Conservation (phyloP, 176 grass and related monocot genomes). For the Rhipidocladum racemiflorum region DNA sequence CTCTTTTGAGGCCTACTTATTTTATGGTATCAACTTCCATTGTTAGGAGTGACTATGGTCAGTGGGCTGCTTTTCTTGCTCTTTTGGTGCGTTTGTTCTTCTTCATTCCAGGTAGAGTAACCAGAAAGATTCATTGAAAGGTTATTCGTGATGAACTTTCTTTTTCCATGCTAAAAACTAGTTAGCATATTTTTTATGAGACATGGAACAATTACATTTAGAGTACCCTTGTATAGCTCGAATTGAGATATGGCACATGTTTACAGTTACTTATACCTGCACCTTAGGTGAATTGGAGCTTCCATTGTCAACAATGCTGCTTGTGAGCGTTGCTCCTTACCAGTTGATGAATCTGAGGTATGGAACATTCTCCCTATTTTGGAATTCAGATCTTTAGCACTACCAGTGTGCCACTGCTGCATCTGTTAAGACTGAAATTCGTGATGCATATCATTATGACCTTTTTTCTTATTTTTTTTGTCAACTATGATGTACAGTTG, state of each 20-base stretch:
- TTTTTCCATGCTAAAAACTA: background rate
- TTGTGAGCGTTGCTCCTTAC: constrained; percentile 69
- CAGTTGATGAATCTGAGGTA: constrained; percentile 75
- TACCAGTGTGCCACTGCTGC: background rate
- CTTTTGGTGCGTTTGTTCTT: constrained; percentile 84
- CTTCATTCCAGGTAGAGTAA: constrained; percentile 68
- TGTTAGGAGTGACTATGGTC: constrained; percentile 80
- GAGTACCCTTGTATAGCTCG: background rate
- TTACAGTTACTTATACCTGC: constrained; percentile 6
- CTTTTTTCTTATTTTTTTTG: background rate
- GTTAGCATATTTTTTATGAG: background rate
- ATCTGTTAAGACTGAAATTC: background rate
- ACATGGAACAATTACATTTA: background rate
- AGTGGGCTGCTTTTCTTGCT: constrained; percentile 87
- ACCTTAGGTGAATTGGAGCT: constrained; percentile 75
- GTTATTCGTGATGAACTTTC: background rate
- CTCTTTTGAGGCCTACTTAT: background rate
- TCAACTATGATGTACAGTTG: background rate
- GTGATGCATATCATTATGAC: background rate
- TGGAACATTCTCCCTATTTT: background rate
- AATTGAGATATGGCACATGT: constrained; percentile 5
- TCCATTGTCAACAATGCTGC: constrained; percentile 67
- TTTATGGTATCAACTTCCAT: constrained; percentile 14
- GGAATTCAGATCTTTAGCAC: background rate
- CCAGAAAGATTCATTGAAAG: background rate